Evolutionary conservation across 305 asterid species (phyloP), one percentile per base, ranked within the genome.

Genomic region (Fraxinus sp.): DNA sequence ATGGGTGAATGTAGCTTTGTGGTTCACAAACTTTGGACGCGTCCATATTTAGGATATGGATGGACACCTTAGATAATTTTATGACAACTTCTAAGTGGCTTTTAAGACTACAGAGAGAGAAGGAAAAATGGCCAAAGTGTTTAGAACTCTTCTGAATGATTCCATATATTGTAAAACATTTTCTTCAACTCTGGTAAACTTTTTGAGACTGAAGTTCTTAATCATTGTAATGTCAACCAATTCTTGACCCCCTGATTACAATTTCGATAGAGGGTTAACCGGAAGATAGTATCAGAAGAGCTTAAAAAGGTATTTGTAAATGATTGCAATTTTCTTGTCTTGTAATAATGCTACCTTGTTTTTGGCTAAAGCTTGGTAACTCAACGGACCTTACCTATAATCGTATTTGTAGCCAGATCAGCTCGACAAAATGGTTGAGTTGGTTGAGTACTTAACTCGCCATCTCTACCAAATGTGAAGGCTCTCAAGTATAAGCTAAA

Each of bases 1-100:
- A 66, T 70, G 55, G 49, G 70, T 78, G 80, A 36, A 79, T 74
- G 77, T 35, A 57, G 57, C 1, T 79, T 79, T 57, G 14, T 80
- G 70, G 62, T 66, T 26, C 7, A 16, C 73, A 24, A 64, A 24
- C 35, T 24, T 64, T 64, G 72, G n/a, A 24, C 2, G n/a, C 4
- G 18, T 26, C 32, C 43, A 41, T 43, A 26, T 78, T 77, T 80
- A 59, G 49, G 32, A 20, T 46, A 28, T 82, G 62, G 72, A 66
- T 20, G 13, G 7, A 32, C 59, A 37, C 77, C 75, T 71, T 72
- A 43, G 59, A 30, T 71, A 66, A 83, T 59, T 26, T 64, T 55
- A 8, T 20, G 10, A 26, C 5, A 8, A 4, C 46, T 55, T 64
- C 35, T 10, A 24, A 26, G 73, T 24, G 30, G 35, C 16, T 64